These are phyloP conservation scores for Colletotrichum sp. DNA, from an alignment of 2,329 filamentous ascomycete genomes.

Conservation along the genomic window DNA sequence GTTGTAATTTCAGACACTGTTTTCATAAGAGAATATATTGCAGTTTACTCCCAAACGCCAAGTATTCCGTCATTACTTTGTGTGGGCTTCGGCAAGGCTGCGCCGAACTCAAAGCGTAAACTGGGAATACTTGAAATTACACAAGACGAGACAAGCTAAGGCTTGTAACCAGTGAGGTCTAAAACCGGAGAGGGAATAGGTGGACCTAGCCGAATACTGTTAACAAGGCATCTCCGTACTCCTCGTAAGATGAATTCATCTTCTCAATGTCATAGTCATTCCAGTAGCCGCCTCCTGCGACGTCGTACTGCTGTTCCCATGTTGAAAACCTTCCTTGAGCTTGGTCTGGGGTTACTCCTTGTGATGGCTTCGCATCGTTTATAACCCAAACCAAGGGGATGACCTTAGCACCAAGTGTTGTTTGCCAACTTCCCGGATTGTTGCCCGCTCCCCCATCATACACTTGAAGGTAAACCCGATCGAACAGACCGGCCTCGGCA, in stretches of 20 bases:
- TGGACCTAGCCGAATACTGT: conserved; percentile 26
- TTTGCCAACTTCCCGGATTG: conserved; percentile 42
- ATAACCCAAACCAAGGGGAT: conserved; percentile 49
- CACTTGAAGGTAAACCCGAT: conserved; percentile 48
- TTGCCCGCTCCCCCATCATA: conserved; percentile 49
- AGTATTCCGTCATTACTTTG: rapidly evolving
- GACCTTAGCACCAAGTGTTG: conserved; percentile 41
- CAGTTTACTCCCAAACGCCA: too few species aligned
- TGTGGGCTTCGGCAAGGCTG: background rate
- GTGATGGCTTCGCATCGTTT: conserved; percentile 49
- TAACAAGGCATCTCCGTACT: conserved; percentile 32
- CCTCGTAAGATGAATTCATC: conserved; percentile 41
- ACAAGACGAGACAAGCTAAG: background rate
- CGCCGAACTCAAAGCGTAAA: background rate
- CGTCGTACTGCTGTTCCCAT: conserved; percentile 33
- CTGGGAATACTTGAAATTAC: background rate
- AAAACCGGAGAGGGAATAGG: background rate
- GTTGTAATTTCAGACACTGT: background rate
- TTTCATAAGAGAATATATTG: background rate
- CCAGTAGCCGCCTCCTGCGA: conserved; percentile 49
- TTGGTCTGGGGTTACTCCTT: conserved; percentile 41
- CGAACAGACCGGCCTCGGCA: conserved; percentile 33
- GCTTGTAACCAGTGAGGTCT: background rate
- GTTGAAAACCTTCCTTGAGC: conserved; percentile 36
- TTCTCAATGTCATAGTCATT: conserved; percentile 53